Evolutionary conservation across 306 rosid genomes (phyloP).

Genomic region (Potentilla sterilis): DNA sequence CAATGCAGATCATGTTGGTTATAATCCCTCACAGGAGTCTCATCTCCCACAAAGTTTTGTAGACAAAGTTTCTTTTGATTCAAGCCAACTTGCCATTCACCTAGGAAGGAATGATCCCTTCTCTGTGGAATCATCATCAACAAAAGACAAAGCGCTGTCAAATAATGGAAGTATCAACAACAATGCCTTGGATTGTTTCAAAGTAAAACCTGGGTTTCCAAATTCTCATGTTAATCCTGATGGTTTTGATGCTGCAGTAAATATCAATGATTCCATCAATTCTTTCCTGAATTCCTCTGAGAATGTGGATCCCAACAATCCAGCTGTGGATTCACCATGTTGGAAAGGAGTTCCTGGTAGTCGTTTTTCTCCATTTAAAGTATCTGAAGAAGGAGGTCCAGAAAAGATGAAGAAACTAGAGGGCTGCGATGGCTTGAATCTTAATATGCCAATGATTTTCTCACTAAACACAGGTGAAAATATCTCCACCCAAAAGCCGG

Average conservation of each 20-base stretch:
- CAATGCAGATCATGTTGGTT: constrained; percentile 34
- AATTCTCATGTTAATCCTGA: constrained; percentile 36
- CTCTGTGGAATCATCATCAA: constrained; percentile 21
- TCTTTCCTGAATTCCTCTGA: constrained; percentile 51
- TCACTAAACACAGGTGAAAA: constrained; percentile 31
- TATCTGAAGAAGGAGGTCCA: constrained; percentile 31
- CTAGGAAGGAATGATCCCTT: constrained; percentile 47
- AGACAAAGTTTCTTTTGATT: constrained; percentile 33
- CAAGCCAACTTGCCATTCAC: constrained; percentile 39
- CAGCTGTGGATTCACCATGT: constrained; percentile 92
- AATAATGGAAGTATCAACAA: constrained; percentile 29
- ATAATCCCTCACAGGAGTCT: constrained; percentile 34
- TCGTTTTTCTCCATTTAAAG: constrained; percentile 46
- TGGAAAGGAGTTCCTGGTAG: constrained; percentile 79
- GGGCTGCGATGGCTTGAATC: constrained; percentile 28
- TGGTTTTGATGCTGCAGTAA: constrained; percentile 41
- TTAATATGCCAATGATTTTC: constrained; percentile 36
- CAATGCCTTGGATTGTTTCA: constrained; percentile 36
- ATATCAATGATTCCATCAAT: constrained; percentile 37
- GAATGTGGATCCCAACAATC: constrained; percentile 57
- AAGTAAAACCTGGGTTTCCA: constrained; percentile 37
- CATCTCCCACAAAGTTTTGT: constrained; percentile 30
- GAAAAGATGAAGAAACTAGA: constrained; percentile 38
- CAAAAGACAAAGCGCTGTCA: constrained; percentile 40
- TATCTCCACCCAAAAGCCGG: constrained; percentile 37